These are phyloP conservation scores for Iris pallida DNA, from an alignment of 116 monocot species.

Conservation along the genomic window DNA sequence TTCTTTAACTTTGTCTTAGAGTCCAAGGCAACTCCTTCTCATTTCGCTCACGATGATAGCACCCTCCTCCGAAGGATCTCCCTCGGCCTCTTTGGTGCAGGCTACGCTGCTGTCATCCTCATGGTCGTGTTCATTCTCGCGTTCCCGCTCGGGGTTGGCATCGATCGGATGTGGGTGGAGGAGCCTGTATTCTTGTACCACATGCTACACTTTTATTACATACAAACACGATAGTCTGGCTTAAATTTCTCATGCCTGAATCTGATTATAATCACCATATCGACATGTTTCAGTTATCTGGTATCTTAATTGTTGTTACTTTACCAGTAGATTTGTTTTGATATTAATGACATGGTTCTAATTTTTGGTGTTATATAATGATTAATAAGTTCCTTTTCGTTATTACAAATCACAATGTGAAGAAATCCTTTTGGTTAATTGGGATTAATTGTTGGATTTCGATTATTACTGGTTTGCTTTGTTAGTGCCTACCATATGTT, in stretches of 20 bases:
- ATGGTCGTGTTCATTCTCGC: slow-evolving; percentile 13
- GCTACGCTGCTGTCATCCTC: slow-evolving; percentile 23
- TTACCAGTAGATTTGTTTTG: no score
- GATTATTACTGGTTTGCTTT: no score
- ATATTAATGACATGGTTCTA: no score
- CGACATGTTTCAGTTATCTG: slow-evolving; percentile 52
- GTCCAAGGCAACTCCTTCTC: not conserved
- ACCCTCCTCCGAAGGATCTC: slow-evolving; percentile 20
- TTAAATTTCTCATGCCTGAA: slow-evolving; percentile 39
- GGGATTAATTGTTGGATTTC: no score
- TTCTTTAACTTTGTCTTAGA: slow-evolving; percentile 6
- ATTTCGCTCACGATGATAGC: not conserved
- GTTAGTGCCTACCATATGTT: no score
- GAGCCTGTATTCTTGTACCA: slow-evolving; percentile 28
- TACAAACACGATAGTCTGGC: slow-evolving; percentile 16
- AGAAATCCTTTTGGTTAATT: no score
- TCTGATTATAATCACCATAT: slow-evolving; percentile 32
- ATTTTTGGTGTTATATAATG: no score
- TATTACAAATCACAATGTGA: no score
- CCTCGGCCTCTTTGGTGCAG: slow-evolving; percentile 26
- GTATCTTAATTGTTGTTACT: no score
- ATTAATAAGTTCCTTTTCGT: no score
- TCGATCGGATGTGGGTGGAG: slow-evolving; percentile 29
- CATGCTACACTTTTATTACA: slow-evolving; percentile 44
- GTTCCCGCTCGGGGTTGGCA: slow-evolving; percentile 18